Evolutionary conservation across 1,284 basidiomycete species (phyloP).

Genomic region (Baeospora myosura): DNA sequence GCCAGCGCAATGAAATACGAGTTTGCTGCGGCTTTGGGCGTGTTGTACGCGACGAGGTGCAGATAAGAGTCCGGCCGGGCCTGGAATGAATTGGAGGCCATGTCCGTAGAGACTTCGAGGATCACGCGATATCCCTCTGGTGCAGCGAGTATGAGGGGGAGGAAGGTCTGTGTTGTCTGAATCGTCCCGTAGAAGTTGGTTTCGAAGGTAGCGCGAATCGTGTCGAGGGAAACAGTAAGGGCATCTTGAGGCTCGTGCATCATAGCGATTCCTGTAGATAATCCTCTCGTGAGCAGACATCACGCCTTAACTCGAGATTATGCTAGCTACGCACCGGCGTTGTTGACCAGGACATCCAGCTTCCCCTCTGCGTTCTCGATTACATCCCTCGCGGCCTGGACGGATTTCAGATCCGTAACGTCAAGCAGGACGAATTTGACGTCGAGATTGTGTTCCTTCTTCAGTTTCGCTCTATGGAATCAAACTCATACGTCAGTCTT

Average conservation of each 20-base stretch:
- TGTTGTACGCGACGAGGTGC: conserved; percentile 14
- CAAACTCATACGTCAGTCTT: too few species aligned
- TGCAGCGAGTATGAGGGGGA: conserved; percentile 26
- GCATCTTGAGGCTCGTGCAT: conserved; percentile 28
- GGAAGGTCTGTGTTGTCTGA: conserved; percentile 28
- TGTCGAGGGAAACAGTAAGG: conserved; percentile 22
- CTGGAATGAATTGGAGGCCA: conserved; percentile 49
- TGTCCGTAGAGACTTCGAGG: conserved; percentile 29
- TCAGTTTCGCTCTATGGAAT: conserved; percentile 16
- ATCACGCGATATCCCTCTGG: conserved; percentile 20
- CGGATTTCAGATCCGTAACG: conserved; percentile 26
- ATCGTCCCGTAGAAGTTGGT: conserved; percentile 32
- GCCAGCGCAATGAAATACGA: conserved; percentile 13
- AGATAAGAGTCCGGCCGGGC: conserved; percentile 9
- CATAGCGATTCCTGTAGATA: conserved; percentile 21
- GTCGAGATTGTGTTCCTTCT: conserved; percentile 19
- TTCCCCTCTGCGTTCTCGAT: conserved; percentile 35
- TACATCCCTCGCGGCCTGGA: conserved; percentile 25
- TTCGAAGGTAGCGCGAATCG: conserved; percentile 30
- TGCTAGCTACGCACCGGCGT: conserved; percentile 39
- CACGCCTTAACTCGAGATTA: not conserved
- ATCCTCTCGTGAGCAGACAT: too few species aligned
- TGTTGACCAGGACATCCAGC: conserved; percentile 43
- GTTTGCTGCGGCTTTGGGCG: conserved; percentile 14
- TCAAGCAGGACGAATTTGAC: conserved; percentile 29